Evolutionary conservation across 108 stramenopile species (phyloP).

Genomic region (Poteriospumella lacustris): DNA sequence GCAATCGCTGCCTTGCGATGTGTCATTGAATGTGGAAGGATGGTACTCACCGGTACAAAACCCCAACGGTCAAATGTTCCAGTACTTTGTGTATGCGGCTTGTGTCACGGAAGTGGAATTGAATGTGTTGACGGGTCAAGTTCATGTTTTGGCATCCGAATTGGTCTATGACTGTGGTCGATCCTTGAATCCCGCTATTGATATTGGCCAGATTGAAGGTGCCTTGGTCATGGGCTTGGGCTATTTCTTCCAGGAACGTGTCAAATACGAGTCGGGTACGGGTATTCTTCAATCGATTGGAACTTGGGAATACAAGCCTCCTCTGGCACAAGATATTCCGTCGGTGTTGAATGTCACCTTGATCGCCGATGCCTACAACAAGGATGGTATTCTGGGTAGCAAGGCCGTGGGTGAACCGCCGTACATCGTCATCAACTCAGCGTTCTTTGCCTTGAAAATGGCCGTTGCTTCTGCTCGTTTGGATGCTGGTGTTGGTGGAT

Average conservation of each 20-base stretch:
- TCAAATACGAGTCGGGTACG: neutral
- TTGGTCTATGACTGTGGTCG: constrained; percentile 41
- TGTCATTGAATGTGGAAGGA: constrained; percentile 27
- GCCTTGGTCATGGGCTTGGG: constrained; percentile 46
- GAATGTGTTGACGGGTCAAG: constrained; percentile 37
- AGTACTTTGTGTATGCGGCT: constrained; percentile 41
- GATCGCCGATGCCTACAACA: constrained; percentile 14
- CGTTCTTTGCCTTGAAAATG: constrained; percentile 33
- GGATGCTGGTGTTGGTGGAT: constrained; percentile 3
- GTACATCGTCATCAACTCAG: constrained; percentile 3
- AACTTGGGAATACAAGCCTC: constrained; percentile 51
- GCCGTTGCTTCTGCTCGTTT: constrained; percentile 31
- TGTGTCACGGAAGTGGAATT: constrained; percentile 37
- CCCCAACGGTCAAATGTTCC: constrained; percentile 18
- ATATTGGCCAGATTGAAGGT: constrained; percentile 48
- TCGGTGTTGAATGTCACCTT: constrained; percentile 35
- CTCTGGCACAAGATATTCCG: constrained; percentile 34
- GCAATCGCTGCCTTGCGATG: neutral
- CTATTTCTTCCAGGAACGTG: constrained; percentile 36
- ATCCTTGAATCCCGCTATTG: constrained; percentile 34
- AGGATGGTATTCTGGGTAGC: constrained; percentile 22
- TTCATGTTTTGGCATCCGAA: constrained; percentile 26
- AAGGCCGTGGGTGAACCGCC: constrained; percentile 46
- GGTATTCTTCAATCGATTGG: constrained; percentile 25
- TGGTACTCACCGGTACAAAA: constrained; percentile 24